phyloP scores from a whole-genome alignment of 2,329 filamentous ascomycete genomes.

The Venturia carpophila region DNA sequence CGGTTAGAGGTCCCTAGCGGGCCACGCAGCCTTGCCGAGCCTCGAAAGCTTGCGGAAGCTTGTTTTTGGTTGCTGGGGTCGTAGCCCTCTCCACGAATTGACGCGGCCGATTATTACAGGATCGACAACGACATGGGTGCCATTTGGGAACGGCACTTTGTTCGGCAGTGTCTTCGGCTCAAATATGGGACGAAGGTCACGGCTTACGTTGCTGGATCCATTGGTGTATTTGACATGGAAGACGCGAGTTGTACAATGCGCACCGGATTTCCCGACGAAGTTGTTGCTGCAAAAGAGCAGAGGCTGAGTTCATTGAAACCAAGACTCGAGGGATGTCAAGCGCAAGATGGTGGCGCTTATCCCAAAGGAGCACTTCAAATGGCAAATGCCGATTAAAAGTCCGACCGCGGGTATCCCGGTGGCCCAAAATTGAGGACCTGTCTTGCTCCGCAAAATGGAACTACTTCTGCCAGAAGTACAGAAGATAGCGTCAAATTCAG shows the following conservation, averaged over 20 bases:
- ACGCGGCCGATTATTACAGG: background rate
- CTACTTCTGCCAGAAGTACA: background rate
- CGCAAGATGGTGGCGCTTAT: too few relatives aligned
- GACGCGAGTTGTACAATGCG: background rate
- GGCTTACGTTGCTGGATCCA: background rate
- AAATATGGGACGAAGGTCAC: background rate
- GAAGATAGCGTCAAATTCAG: background rate
- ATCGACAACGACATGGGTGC: background rate
- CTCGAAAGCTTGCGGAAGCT: background rate
- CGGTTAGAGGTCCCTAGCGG: background rate
- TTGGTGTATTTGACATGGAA: background rate
- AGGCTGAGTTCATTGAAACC: too few relatives aligned
- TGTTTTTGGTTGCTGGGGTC: background rate
- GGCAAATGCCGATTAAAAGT: too few relatives aligned
- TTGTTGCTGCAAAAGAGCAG: background rate
- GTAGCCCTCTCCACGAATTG: background rate
- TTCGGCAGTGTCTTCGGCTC: background rate
- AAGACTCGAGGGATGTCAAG: too few relatives aligned
- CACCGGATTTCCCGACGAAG: background rate
- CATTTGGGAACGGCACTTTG: background rate
- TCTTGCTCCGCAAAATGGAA: background rate
- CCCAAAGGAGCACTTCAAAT: too few relatives aligned
- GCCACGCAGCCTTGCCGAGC: background rate
- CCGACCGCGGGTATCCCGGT: too few relatives aligned
- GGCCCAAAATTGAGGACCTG: background rate